Base-by-base conservation (phyloP, 2,329 filamentous ascomycete species). In the Aspergillus eucalypticola region DNA sequence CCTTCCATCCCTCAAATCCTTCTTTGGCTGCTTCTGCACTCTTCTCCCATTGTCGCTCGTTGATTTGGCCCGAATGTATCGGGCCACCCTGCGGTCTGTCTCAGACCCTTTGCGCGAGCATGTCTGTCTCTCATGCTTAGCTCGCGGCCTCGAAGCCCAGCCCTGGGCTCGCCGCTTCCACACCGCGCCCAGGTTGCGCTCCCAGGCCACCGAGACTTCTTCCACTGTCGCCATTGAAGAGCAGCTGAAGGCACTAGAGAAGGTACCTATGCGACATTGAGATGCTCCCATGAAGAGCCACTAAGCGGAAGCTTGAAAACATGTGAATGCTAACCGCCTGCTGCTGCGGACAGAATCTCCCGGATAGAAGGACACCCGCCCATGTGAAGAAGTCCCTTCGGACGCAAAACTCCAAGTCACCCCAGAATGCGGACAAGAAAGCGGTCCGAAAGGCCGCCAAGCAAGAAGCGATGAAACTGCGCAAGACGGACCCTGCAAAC, bases 41-140 rank as follows among this genome's bases (percentile, higher is more conserved):
- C 25, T 25, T 15, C 15, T 13, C 1, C n/a, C 25, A 35, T 35
- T 35, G 15, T 29, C 46, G 15, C 23, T 27, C 46, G 23, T 49
- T 49, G 23, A 17, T 15, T 25, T 15, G 56, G 62, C 52, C 67
- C 68, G 72, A 58, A 79, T 79, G 76, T 72, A 78, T 64, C 73
- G 72, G 60, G 66, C 67, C 56, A 75, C 73, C 44, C 59, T 76
- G 58, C 71, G 74, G 70, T 73, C 73, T 71, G 67, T 71, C 60
- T 66, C 70, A 72, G 71, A 71, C 66, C 72, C 73, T 62, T 41
- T 68, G 25, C 68, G 72, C 63, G 65, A 67, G 48, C 69, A 77
- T 73, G 68, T 75, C 61, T 77, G 74, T 64, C 59, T 70, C 39
- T 73, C 72, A 56, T 77, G 74, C 65, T 57, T 73, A 64, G 64